phyloP scores from a whole-genome alignment of 352 stramenopile species.

The Pythium guiyangense region DNA sequence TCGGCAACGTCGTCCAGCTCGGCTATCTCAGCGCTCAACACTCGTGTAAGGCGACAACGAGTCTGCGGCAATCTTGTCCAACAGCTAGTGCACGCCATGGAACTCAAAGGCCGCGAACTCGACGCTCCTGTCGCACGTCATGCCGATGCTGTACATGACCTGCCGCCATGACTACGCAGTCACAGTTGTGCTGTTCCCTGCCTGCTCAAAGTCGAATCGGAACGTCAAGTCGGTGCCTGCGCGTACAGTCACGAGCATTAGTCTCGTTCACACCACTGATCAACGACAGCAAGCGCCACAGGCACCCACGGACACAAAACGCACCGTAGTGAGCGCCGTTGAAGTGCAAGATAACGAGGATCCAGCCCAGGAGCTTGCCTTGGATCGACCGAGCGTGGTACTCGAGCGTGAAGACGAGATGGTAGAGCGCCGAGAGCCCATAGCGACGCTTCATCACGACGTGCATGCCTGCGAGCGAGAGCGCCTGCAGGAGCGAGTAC shows the following conservation, averaged over 20 bases:
- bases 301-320: too few species aligned
- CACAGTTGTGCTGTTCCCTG: not conserved
- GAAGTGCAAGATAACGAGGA: too few species aligned
- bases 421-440: too few species aligned
- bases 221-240: not conserved
- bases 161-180: not conserved
- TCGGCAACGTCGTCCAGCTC: not conserved
- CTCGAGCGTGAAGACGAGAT: too few species aligned
- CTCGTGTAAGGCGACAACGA: not conserved
- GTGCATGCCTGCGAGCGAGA: too few species aligned
- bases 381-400: too few species aligned
- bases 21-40: too few species aligned
- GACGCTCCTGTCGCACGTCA: slow-evolving; percentile 3
- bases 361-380: too few species aligned
- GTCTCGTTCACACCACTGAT: not conserved
- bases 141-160: not conserved
- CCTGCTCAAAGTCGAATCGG: not conserved
- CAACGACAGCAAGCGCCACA: not conserved
- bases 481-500: too few species aligned
- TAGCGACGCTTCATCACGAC: too few species aligned
- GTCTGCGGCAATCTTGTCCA: not conserved
- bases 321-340: too few species aligned
- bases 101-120: slow-evolving; percentile 10
- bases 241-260: not conserved
- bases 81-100: not conserved